These are phyloP conservation scores for Corrigiola litoralis DNA, from an alignment of 179 eudicot species.

Conservation along the genomic window DNA sequence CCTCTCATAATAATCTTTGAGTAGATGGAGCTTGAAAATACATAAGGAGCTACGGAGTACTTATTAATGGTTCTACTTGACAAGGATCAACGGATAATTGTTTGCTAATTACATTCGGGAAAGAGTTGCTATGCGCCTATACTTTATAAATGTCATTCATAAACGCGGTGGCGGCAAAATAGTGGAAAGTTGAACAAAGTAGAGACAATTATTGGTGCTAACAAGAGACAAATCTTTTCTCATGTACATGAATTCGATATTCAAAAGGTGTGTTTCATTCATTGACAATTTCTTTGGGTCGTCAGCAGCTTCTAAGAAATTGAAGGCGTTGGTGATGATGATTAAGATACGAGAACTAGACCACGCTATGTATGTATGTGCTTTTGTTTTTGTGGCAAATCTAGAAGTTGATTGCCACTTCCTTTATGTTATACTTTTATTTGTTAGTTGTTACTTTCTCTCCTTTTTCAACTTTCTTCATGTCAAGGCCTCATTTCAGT, in stretches of 20 bases:
- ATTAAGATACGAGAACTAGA: background rate
- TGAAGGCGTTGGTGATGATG: background rate
- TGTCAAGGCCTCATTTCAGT: background rate
- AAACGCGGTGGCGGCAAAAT: slow-evolving; percentile 10
- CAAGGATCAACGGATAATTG: too few relatives aligned
- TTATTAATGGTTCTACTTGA: too few relatives aligned
- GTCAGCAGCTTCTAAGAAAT: background rate
- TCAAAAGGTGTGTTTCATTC: slow-evolving; percentile 12
- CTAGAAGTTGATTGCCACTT: background rate
- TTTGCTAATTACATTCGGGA: too few relatives aligned
- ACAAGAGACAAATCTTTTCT: slow-evolving; percentile 12
- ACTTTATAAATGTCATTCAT: too few relatives aligned
- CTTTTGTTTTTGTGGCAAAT: slow-evolving; percentile 1
- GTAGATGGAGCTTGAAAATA: too few relatives aligned
- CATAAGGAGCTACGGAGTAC: too few relatives aligned
- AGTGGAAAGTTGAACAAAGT: slow-evolving; percentile 1
- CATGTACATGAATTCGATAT: background rate
- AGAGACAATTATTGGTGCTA: slow-evolving; percentile 15
- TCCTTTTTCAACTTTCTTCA: background rate
- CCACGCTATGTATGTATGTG: background rate
- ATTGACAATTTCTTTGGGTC: slow-evolving; percentile 1
- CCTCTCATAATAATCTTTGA: too few relatives aligned
- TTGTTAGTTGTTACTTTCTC: background rate
- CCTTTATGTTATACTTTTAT: background rate
- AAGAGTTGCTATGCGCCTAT: too few relatives aligned